These are phyloP conservation scores for Saturnispora sanitii DNA, from an alignment of 805 yeast species.

Conservation along the genomic window DNA sequence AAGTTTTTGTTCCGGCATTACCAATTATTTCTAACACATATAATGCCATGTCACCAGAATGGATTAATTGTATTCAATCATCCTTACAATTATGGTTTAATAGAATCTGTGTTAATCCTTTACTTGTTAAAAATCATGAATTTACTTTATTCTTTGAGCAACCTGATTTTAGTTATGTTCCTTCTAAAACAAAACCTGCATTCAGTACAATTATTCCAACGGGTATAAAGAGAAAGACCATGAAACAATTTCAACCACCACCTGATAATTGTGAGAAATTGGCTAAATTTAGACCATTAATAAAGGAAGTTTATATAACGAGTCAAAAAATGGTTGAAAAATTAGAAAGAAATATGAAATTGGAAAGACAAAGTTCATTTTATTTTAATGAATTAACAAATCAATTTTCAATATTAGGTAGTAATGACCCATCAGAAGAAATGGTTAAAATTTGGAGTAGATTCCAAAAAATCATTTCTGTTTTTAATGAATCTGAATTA, in stretches of 20 bases:
- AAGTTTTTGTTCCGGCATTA: constrained; percentile 85
- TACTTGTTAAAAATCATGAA: constrained; percentile 81
- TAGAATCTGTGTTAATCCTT: constrained; percentile 61
- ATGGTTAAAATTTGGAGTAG: constrained; percentile 73
- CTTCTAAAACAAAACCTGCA: constrained; percentile 32
- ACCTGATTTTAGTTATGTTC: constrained; percentile 30
- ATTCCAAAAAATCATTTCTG: constrained; percentile 55
- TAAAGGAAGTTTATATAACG: constrained; percentile 60
- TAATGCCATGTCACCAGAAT: constrained; percentile 81
- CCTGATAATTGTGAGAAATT: constrained; percentile 76
- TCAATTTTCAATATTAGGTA: constrained; percentile 32
- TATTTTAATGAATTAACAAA: constrained; percentile 36
- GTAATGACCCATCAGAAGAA: constrained; percentile 46
- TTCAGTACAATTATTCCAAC: constrained; percentile 50
- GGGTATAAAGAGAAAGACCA: constrained; percentile 78
- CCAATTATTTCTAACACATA: constrained; percentile 69
- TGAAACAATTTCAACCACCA: constrained; percentile 88
- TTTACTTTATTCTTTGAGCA: constrained; percentile 55
- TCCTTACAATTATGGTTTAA: constrained; percentile 83
- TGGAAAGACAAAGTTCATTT: constrained; percentile 44
- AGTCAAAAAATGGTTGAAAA: constrained; percentile 44
- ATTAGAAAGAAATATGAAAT: constrained; percentile 46
- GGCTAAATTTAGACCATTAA: constrained; percentile 78
- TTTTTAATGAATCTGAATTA: constrained; percentile 69
- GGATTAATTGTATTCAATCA: constrained; percentile 42